phyloP scores from a whole-genome alignment of 352 stramenopile species.

The Globisporangium carolinianum region DNA sequence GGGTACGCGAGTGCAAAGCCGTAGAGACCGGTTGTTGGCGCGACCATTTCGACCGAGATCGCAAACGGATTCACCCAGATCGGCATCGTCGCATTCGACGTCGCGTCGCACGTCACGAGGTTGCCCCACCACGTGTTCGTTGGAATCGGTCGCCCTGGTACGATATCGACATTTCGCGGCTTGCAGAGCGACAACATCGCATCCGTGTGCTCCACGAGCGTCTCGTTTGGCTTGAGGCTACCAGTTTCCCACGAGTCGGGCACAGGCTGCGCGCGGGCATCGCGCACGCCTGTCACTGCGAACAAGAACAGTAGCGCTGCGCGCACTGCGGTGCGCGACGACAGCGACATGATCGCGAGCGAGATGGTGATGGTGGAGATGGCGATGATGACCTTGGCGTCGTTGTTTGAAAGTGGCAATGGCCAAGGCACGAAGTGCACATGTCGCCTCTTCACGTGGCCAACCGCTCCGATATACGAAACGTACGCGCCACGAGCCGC shows the following conservation, averaged over 20 bases:
- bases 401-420: no score
- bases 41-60: constrained; percentile 30
- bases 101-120: constrained; percentile 52
- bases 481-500: no score
- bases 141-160: constrained; percentile 39
- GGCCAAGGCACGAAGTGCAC: no score
- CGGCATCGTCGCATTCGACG: constrained; percentile 37
- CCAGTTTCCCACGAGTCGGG: constrained; percentile 42
- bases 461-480: no score
- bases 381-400: no score
- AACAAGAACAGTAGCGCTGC: background rate
- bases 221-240: constrained; percentile 21
- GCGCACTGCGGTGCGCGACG: no score
- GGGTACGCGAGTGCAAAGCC: constrained; percentile 59
- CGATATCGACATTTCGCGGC: constrained; percentile 50
- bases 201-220: constrained; percentile 29
- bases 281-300: background rate
- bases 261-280: background rate
- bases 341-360: no score
- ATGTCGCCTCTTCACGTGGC: no score
- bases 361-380: background rate
- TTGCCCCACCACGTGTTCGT: constrained; percentile 85
- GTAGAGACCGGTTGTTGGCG: constrained; percentile 17
- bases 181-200: constrained; percentile 36
- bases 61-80: constrained; percentile 72